These are phyloP conservation scores for Trametes versicolor DNA, from an alignment of 1,284 basidiomycete genomes.

Conservation along the genomic window DNA sequence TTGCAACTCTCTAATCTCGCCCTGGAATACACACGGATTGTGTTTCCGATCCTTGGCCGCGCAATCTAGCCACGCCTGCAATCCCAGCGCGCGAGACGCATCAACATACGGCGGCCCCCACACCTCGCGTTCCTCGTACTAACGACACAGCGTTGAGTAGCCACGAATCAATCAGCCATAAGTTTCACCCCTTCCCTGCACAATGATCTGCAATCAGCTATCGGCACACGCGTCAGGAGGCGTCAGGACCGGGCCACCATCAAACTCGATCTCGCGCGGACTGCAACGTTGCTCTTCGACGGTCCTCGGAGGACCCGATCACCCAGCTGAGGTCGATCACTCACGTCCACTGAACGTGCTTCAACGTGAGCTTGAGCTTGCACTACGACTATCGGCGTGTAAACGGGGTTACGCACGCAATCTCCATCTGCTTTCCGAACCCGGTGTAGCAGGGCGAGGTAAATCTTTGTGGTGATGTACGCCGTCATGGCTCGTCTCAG, in stretches of 20 bases:
- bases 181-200: not conserved
- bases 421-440: not conserved
- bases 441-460: not conserved
- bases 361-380: not conserved
- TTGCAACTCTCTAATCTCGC: too few relatives aligned
- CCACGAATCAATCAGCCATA: too few relatives aligned
- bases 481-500: too few relatives aligned
- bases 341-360: not conserved
- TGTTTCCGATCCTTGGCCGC: too few relatives aligned
- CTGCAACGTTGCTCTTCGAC: not conserved
- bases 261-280: constrained; percentile 7
- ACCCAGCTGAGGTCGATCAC: constrained; percentile 5
- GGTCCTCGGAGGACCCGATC: not conserved
- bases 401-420: not conserved
- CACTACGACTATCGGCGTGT: not conserved
- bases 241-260: constrained; percentile 13
- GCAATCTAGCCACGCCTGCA: too few relatives aligned
- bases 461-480: not conserved
- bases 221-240: not conserved
- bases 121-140: not conserved
- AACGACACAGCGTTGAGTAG: constrained; percentile 1
- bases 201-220: constrained; percentile 14
- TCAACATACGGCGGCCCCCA: too few relatives aligned
- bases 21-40: too few relatives aligned
- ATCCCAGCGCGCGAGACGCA: too few relatives aligned